Evolutionary conservation across 371 early-diverging fungal genomes (phyloP).

Genomic region (Mortierella sp.): DNA sequence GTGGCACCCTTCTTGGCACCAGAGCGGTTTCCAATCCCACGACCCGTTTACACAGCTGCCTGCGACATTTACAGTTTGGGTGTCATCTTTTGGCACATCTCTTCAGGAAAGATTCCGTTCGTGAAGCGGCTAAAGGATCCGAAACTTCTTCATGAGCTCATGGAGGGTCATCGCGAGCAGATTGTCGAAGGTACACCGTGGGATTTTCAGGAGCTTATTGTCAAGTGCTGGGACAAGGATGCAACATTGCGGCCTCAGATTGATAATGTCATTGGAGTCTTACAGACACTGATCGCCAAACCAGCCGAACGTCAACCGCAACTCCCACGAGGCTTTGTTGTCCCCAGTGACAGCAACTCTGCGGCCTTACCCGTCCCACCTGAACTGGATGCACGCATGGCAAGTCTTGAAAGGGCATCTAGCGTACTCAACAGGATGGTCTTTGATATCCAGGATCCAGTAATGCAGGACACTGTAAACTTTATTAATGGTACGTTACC

Average conservation of each 20-base stretch:
- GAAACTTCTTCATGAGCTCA: conserved; percentile 34
- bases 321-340: conserved; percentile 37
- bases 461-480: conserved; percentile 40
- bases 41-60: conserved; percentile 48
- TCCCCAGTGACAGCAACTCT: conserved; percentile 38
- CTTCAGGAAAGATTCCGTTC: conserved; percentile 54
- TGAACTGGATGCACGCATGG: conserved; percentile 40
- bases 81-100: conserved; percentile 60
- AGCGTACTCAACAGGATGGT: conserved; percentile 48
- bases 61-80: conserved; percentile 58
- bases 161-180: conserved; percentile 46
- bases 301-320: conserved; percentile 44
- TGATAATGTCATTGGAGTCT: conserved; percentile 46
- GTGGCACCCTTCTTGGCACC: conserved; percentile 56
- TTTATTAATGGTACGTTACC: conserved; percentile 44
- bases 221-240: conserved; percentile 49
- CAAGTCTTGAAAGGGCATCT: conserved; percentile 42
- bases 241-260: conserved; percentile 42
- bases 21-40: conserved; percentile 40
- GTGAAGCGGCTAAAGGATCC: conserved; percentile 39
- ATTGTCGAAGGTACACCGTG: conserved; percentile 46
- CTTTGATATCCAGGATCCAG: conserved; percentile 49
- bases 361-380: conserved; percentile 52
- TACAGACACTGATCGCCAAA: conserved; percentile 50
- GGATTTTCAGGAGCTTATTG: conserved; percentile 39